Percentiles rank a stretch among this genome's conserved stretches.
phyloP scores from a whole-genome alignment of 345 rosid species.

The Odontarrhena argentea region DNA sequence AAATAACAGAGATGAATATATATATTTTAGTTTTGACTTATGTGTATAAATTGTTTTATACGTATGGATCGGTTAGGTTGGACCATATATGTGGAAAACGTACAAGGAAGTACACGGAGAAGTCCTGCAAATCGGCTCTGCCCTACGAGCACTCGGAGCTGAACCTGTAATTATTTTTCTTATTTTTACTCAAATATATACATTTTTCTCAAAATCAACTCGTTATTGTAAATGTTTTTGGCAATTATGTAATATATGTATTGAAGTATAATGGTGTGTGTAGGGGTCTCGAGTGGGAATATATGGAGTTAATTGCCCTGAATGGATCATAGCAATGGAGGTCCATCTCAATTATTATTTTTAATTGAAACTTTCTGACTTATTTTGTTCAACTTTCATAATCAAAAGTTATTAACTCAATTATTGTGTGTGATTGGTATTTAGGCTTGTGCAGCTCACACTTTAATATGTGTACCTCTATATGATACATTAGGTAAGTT shows the following conservation, averaged over 20 bases:
- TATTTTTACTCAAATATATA: background rate
- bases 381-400: background rate
- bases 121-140: constrained; percentile 79
- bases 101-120: constrained; percentile 81
- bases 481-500: constrained; percentile 89
- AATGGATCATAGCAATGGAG: constrained; percentile 98
- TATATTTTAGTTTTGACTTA: background rate
- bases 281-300: constrained; percentile 88
- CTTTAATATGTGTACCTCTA: constrained; percentile 87
- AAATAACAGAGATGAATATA: background rate
- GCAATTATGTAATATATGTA: background rate
- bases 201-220: background rate
- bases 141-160: constrained; percentile 76
- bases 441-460: constrained; percentile 84
- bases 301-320: constrained; percentile 92
- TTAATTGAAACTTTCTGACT: background rate
- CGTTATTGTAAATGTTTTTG: constrained; percentile 7
- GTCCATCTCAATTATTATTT: constrained; percentile 38
- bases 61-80: constrained; percentile 49
- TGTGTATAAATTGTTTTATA: constrained; percentile 11
- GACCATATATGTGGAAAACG: constrained; percentile 87
- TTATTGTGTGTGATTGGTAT: constrained; percentile 26
- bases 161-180: constrained; percentile 62
- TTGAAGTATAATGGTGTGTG: constrained; percentile 10
- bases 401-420: background rate